Base-by-base conservation (phyloP, 257 asterid species). In the Gynochthodes officinalis region DNA sequence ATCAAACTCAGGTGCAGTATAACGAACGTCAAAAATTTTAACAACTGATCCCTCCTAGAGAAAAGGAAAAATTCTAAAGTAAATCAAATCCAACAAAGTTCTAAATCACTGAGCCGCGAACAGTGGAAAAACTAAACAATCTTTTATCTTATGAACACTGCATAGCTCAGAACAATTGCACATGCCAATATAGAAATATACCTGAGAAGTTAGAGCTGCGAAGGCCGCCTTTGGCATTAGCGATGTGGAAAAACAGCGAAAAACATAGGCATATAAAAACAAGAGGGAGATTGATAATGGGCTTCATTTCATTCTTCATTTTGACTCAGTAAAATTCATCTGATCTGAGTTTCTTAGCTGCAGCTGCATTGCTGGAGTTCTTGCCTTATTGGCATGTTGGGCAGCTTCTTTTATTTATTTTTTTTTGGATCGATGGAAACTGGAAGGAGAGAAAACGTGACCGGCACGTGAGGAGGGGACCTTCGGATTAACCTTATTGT, bases 181-280 rank as follows among this genome's bases (percentile, higher is more conserved):
- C 50, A 66, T 18, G 18, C 37, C 33, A 40, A 46, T 39, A 69
- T 18, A 48, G 63, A 61, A 46, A 54, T 35, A 18, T 25, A 84
- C 95, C 95, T 75, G 89, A 74, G 67, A 23, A 44, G 64, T 76
- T 78, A 40, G 72, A 80, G 76, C 67, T 75, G 75, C 66, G 61
- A 69, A 44, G 52, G 72, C 82, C 77, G 67, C 85, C 82, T 46
- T 80, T 71, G 75, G 90, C 83, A 52, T 71, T 2, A 70, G 86
- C 63, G 76, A 72, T 44, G 58, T 59, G 76, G 76, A 84, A 79
- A 40, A 86, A 65, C 16, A 85, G 78, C 33, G 80, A 76, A 40
- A 92, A 73, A 59, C 67, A 72, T 50, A 88, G 85, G 74, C 71
- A 80, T 79, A 86, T 77, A 67, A 85, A 75, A 61, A 89, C 78